Evolutionary conservation across 306 rosid species (phyloP).

Genomic region (Begonia masoniana): DNA sequence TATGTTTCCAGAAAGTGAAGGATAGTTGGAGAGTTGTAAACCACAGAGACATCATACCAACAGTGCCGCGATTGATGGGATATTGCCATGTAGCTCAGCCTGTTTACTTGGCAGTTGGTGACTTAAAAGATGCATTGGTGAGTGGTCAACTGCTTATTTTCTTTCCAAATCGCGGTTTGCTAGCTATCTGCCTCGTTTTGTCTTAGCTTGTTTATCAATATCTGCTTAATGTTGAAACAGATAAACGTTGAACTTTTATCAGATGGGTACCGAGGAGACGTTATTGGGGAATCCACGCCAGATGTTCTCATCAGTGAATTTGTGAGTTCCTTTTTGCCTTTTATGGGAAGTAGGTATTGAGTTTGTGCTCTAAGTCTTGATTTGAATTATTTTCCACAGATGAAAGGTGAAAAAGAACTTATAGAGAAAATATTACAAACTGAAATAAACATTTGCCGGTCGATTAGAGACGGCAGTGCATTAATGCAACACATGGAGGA

Average conservation of each 20-base stretch:
- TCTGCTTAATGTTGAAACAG: slow-evolving; percentile 10
- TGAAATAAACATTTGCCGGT: slow-evolving; percentile 77
- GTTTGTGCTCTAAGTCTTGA: not conserved
- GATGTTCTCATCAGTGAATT: slow-evolving; percentile 82
- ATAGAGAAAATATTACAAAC: slow-evolving; percentile 74
- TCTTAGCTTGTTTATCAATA: no score
- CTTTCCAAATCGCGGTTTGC: no score
- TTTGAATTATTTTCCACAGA: slow-evolving; percentile 26
- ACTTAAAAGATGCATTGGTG: slow-evolving; percentile 48
- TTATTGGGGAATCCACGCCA: slow-evolving; percentile 88
- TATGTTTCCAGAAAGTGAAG: slow-evolving; percentile 67
- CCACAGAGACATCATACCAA: slow-evolving; percentile 96
- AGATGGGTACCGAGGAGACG: slow-evolving; percentile 75
- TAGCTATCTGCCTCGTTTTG: no score
- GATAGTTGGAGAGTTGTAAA: slow-evolving; percentile 98
- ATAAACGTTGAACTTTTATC: slow-evolving; percentile 63
- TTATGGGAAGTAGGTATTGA: not conserved
- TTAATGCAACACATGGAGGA: slow-evolving; percentile 99
- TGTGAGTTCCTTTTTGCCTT: slow-evolving; percentile 27
- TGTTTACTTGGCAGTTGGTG: slow-evolving; percentile 74
- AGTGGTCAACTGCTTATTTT: slow-evolving; percentile 15
- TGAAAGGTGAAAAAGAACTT: slow-evolving; percentile 93
- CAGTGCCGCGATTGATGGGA: slow-evolving; percentile 94
- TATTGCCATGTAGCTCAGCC: slow-evolving; percentile 96
- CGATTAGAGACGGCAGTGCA: slow-evolving; percentile 94